These are phyloP conservation scores for Penicillium digitatum DNA, from an alignment of 2,329 filamentous ascomycete genomes.

Conservation along the genomic window DNA sequence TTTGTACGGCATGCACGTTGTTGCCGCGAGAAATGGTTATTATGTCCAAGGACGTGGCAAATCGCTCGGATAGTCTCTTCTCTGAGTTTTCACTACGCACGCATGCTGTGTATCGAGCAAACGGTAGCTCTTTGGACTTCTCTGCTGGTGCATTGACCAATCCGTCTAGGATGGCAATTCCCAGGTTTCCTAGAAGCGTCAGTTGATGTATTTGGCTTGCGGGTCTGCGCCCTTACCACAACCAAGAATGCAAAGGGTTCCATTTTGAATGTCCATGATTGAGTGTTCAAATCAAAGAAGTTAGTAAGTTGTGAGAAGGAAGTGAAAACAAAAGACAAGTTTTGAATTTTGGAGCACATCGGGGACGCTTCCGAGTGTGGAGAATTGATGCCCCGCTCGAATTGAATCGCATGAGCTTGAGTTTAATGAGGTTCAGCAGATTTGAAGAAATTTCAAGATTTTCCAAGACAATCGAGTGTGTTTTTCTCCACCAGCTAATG, in stretches of 20 bases:
- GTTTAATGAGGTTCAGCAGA: background rate
- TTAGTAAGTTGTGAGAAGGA: background rate
- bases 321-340: background rate
- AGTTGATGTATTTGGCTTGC: background rate
- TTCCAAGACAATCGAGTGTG: too few species aligned
- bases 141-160: conserved; percentile 24
- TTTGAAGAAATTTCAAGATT: background rate
- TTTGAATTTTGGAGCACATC: background rate
- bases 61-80: conserved; percentile 31
- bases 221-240: conserved; percentile 13
- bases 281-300: background rate
- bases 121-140: conserved; percentile 16
- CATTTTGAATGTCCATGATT: conserved; percentile 13
- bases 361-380: conserved; percentile 8
- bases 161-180: conserved; percentile 37
- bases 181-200: conserved; percentile 35
- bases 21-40: conserved; percentile 36
- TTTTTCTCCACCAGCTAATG: too few species aligned
- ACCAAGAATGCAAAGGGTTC: conserved; percentile 19
- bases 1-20: conserved; percentile 34
- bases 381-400: background rate
- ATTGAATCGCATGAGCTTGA: background rate
- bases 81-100: conserved; percentile 41
- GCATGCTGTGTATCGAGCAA: conserved; percentile 41
- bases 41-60: conserved; percentile 29